Percentiles rank a stretch among this genome's conserved stretches.
Conservation (phyloP, 257 asterid species). For the Pogostemon cablin region DNA sequence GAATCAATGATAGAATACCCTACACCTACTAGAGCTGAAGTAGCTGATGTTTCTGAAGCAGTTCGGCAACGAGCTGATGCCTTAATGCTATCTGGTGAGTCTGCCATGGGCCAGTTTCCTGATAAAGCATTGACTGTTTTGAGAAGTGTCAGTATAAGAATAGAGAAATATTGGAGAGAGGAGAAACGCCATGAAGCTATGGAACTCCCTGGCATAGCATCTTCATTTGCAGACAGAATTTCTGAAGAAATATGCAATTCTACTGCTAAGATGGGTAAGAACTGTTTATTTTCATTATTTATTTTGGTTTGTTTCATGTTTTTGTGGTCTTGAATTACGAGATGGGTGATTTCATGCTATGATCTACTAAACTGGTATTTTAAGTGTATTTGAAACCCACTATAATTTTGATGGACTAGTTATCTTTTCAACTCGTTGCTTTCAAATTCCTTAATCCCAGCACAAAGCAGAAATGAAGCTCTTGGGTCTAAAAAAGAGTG, state of each 20-base stretch:
- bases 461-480: too few relatives aligned
- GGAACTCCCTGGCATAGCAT: slow-evolving; percentile 82
- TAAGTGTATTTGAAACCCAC: background rate
- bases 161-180: slow-evolving; percentile 99
- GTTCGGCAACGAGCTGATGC: slow-evolving; percentile 96
- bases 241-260: slow-evolving; percentile 98
- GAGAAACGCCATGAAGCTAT: slow-evolving; percentile 74
- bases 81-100: slow-evolving; percentile 98
- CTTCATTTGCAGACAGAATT: slow-evolving; percentile 78
- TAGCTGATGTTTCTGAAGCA: slow-evolving; percentile 98
- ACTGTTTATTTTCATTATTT: slow-evolving; percentile 4
- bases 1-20: slow-evolving; percentile 99
- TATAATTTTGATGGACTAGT: background rate
- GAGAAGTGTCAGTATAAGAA: slow-evolving; percentile 93
- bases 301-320: background rate
- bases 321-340: slow-evolving; percentile 15
- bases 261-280: slow-evolving; percentile 98
- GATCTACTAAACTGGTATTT: background rate
- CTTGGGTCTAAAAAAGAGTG: too few relatives aligned
- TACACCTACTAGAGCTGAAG: slow-evolving; percentile 99
- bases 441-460: background rate
- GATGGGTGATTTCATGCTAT: slow-evolving; percentile 1
- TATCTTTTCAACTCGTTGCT: background rate
- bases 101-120: slow-evolving; percentile 99
- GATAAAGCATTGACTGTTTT: slow-evolving; percentile 92